Base-by-base conservation (phyloP, 1,139 yeast genomes). In the Yamadazyma oceani region DNA sequence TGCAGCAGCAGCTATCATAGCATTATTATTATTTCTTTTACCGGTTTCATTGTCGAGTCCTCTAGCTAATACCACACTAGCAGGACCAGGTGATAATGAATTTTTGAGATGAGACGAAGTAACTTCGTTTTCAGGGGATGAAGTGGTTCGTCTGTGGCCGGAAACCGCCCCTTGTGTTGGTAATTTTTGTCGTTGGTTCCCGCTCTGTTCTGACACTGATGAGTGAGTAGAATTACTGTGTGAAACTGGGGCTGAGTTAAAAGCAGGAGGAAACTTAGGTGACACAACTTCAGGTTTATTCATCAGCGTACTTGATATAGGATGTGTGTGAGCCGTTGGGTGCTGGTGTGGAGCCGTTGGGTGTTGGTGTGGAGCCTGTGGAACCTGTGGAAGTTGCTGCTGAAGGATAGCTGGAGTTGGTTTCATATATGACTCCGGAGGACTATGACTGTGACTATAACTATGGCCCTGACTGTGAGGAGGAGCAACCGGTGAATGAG, bases 1-100 rank as follows among this genome's bases (percentile, higher is more conserved):
- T 0, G 86, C 86, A 8, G 85, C 86, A 2, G 86, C 86, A 0
- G 86, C 87, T 17, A 80, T 79, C 42, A 71, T 69, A 1, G 83
- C 85, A 50, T 78, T 79, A 42, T 64, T 60, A 25, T 53, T 62
- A 40, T 61, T 64, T 16, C 30, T 27, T 12, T 27, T 27, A 10
- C 30, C 30, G 16, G 30, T 15, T 32, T 60, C 66, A 29, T 59
- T 51, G 46, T 65, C 66, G 19, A 65, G 66, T 0, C 75, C 75
- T 26, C 72, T 50, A 0, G 77, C 70, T 13, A 75, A 76, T 72
- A 2, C 80, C 76, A 51, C 54, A 31, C 45, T 48, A 14, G 58
- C 55, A 7, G 55, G 56, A 1, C 54, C 55, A 15, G 56, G 54
- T 3, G 54, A 48, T 3, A 42, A 27, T 11, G 37, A 11, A 19